Evolutionary conservation across 2,329 filamentous ascomycete genomes (phyloP), one percentile per base, ranked within the genome.

Genomic region (Penicillium sp.): DNA sequence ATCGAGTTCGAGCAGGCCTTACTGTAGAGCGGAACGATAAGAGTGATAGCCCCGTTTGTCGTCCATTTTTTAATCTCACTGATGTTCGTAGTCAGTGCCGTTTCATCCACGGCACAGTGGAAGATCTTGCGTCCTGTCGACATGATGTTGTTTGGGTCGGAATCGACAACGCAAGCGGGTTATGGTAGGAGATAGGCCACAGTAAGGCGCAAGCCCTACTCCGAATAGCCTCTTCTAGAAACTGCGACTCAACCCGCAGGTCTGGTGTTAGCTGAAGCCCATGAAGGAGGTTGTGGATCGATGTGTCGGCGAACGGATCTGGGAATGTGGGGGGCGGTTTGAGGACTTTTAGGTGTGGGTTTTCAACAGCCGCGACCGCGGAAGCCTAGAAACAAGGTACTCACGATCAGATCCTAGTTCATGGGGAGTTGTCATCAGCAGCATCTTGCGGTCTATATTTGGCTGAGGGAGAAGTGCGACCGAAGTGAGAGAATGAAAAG

Each of bases 11-110:
- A 44, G 35, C 55, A 35, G 30, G 44, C 73, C 76, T 67, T 76
- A 84, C 82, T 84, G 73, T 83, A 83, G 41, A 84, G 76, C 59
- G 83, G 83, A 59, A 85, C 81, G 58, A 83, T 78, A 45, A 85
- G 77, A 63, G 78, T 81, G 57, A 84, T 79, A 44, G 78, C 76
- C 35, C 82, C 81, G 59, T 82, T 79, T 29, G 79, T 76, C 54
- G 82, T 81, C 80, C 82, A 84, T 71, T 77, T 78, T 71, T 84
- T 84, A 63, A 85, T 81, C 69, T 84, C 82, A 60, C 79, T 80
- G 65, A 85, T 82, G 63, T 82, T 83, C 56, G 81, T 81, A 51
- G 81, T 82, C 60, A 85, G 71, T 52, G 81, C 81, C 55, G 82
- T 84, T 67, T 83, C 82, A 70, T 85, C 83, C 65, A 83, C 80